Evolutionary conservation across 768 basidiomycete genomes (phyloP), one percentile per base, ranked within the genome.

Genomic region (Kondoa subrosea): DNA sequence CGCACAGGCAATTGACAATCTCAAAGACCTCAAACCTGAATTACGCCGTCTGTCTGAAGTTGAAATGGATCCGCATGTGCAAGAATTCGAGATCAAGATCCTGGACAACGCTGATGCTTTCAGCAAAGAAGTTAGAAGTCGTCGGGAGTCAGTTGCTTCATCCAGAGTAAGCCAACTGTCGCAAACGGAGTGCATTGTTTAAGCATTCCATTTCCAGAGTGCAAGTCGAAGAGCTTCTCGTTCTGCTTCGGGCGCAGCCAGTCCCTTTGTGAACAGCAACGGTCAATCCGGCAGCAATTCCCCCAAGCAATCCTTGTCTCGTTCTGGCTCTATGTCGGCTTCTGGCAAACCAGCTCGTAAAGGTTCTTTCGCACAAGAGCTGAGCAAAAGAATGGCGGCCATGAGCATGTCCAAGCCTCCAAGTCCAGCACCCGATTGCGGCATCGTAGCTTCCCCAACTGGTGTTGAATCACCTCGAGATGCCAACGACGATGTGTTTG

Each of bases 1-100:
- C 4, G 4, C 25, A 74, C 84, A 86, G 69, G 87, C 86, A 14
- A 80, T 85, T 73, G 86, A 87, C 78, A 88, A 87, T 77, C 82
- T 87, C 71, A 75, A 81, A 2, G 76, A 77, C 32, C 71, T 78
- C 40, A 73, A 77, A 59, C 77, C 77, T 8, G 68, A 72, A 30
- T 70, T 78, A 59, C 67, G 63, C 8, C 65, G 68, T 34, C 68
- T 71, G 40, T 56, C 69, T 68, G 29, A 73, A 67, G 64, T 66
- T 34, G 64, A 72, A 57, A 75, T 73, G 73, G 70, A 72, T 33
- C 72, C 72, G 16, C 72, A 75, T 62, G 72, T 74, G n/a, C 59
- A 72, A 57, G 70, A 75, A 26, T 86, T 86, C 70, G 85, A 87
- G 75, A 79, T 83, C 71, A 80, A 80, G 67, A 86, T 85, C 67